A percentile compares a stretch with the other conserved stretches of the same genome.
phyloP scores from a whole-genome alignment of 75 land plant genomes.

The Cryptomeria japonica region DNA sequence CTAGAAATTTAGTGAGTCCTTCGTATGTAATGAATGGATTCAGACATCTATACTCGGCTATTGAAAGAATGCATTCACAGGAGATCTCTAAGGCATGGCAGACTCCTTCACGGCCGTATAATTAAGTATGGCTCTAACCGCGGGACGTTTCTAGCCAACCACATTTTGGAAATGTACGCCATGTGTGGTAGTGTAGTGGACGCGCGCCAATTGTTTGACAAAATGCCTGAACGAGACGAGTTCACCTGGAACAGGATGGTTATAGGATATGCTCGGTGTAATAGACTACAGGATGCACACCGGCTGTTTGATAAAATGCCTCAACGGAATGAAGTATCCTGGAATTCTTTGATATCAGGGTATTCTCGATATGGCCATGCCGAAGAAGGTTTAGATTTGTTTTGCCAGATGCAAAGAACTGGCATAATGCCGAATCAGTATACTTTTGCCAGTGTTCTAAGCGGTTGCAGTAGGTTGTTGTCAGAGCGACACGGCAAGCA shows the following conservation, averaged over 20 bases:
- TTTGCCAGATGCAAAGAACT: constrained; percentile 33
- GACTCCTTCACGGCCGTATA: constrained; percentile 29
- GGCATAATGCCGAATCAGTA: constrained; percentile 38
- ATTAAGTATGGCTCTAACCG: constrained; percentile 13
- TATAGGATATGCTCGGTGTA: constrained; percentile 38
- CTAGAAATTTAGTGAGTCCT: neutral
- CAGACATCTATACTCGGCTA: neutral
- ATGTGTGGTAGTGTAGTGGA: constrained; percentile 28
- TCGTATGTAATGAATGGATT: neutral
- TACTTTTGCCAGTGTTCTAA: constrained; percentile 46
- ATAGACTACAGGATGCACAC: constrained; percentile 31
- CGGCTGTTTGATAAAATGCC: constrained; percentile 44
- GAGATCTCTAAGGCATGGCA: constrained; percentile 5
- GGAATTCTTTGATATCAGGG: constrained; percentile 52
- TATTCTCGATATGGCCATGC: constrained; percentile 35
- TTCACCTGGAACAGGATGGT: constrained; percentile 52
- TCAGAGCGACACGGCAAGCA: constrained; percentile 33
- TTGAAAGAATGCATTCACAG: constrained; percentile 10
- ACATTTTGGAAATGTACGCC: constrained; percentile 36
- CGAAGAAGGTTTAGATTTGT: constrained; percentile 36
- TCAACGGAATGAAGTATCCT: constrained; percentile 27
- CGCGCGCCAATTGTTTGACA: constrained; percentile 48
- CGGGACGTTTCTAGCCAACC: constrained; percentile 37
- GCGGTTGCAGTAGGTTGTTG: constrained; percentile 36
- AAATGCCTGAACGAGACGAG: constrained; percentile 26